A percentile compares a stretch with the other conserved stretches of the same genome.
Evolutionary conservation across 306 rosid genomes (phyloP).

Genomic region (Pyrus bretschneideri): DNA sequence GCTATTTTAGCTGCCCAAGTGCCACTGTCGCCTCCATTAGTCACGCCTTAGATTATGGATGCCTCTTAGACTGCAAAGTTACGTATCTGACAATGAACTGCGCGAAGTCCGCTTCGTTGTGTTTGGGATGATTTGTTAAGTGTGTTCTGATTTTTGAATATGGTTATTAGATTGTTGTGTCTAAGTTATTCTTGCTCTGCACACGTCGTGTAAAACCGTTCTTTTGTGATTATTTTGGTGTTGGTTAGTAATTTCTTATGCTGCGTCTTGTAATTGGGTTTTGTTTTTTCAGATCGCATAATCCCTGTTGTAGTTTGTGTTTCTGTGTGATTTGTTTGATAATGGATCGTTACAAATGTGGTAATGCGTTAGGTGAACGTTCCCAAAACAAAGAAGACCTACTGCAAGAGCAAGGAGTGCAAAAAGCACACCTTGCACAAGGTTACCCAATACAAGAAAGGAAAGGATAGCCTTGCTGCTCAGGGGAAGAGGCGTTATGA

Average conservation of each 20-base stretch:
- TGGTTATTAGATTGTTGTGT: background rate
- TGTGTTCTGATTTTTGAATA: background rate
- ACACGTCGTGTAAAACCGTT: background rate
- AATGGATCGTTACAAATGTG: background rate
- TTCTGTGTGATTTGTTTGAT: background rate
- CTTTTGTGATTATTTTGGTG: background rate
- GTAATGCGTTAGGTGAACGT: slow-evolving; percentile 31
- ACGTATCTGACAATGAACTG: background rate
- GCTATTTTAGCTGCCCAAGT: too few relatives aligned
- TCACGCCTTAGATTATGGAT: too few relatives aligned
- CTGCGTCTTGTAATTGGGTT: background rate
- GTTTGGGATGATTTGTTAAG: background rate
- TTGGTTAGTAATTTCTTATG: background rate
- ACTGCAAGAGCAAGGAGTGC: slow-evolving; percentile 44
- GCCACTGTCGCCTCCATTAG: too few relatives aligned
- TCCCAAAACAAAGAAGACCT: slow-evolving; percentile 42
- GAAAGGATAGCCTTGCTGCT: slow-evolving; percentile 41
- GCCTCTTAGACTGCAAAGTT: background rate
- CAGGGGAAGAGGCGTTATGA: slow-evolving; percentile 44
- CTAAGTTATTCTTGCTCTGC: background rate
- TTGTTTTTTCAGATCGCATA: background rate
- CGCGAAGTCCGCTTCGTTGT: background rate
- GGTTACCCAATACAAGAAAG: slow-evolving; percentile 40
- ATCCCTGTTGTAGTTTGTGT: background rate
- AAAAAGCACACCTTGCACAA: slow-evolving; percentile 42